Conservation (phyloP, 1,284 basidiomycete species). For the Lignosus rhinocerotis region DNA sequence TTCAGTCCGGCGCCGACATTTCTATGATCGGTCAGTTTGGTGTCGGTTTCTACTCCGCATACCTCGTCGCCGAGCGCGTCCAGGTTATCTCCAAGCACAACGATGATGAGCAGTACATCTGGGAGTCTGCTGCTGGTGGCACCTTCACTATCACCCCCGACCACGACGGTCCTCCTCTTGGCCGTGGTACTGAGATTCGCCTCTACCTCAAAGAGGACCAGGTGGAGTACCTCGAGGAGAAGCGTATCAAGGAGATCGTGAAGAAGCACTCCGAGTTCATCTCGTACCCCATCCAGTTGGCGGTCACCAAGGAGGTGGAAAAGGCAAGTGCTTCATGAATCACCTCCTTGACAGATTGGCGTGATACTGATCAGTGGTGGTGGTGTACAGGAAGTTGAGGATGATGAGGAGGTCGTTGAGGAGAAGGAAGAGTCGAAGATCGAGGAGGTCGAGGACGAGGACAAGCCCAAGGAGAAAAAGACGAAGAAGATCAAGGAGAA, state of each 20-base stretch:
- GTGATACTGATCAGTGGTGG: conserved; percentile 2
- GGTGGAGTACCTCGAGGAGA: conserved; percentile 99
- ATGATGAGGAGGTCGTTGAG: conserved; percentile 73
- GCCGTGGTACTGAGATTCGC: conserved; percentile 94
- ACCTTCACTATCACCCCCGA: conserved; percentile 99
- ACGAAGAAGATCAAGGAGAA: conserved; percentile 96
- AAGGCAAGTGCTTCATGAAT: conserved; percentile 60
- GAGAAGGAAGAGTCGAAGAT: conserved; percentile 72
- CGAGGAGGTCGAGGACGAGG: conserved; percentile 81
- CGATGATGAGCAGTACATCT: conserved; percentile 99
- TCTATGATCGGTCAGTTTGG: conserved; percentile 95
- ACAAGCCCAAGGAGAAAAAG: conserved; percentile 92
- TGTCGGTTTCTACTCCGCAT: conserved; percentile 99
- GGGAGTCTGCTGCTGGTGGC: conserved; percentile 99
- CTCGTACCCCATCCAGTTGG: conserved; percentile 99
- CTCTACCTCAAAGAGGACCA: conserved; percentile 99
- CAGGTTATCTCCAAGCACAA: conserved; percentile 99
- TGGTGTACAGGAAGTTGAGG: conserved; percentile 77
- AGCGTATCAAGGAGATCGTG: conserved; percentile 98
- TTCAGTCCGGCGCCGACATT: conserved; percentile 95
- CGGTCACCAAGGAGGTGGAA: conserved; percentile 99
- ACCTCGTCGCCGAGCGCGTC: conserved; percentile 98
- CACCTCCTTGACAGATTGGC: background rate
- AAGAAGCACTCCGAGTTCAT: conserved; percentile 99
- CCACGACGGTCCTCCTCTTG: conserved; percentile 85